These are phyloP conservation scores for Hypomontagnella monticulosa DNA, from an alignment of 495 filamentous ascomycete genomes.

Conservation along the genomic window DNA sequence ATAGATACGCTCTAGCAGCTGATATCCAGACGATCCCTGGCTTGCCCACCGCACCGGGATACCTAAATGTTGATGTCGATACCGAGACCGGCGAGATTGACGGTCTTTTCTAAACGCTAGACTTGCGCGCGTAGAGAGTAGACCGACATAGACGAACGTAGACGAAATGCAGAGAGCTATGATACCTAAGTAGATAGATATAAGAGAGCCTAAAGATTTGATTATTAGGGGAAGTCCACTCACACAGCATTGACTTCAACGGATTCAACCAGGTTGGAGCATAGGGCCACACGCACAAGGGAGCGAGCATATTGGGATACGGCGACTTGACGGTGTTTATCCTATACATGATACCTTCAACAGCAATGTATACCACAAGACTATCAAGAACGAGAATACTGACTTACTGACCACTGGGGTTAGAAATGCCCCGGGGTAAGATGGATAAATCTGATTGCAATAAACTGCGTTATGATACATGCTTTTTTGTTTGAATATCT, in stretches of 20 bases:
- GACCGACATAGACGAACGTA: constrained; percentile 2
- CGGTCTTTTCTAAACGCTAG: constrained; percentile 78
- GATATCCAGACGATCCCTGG: constrained; percentile 99
- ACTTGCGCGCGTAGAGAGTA: neutral
- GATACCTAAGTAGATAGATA: constrained; percentile 12
- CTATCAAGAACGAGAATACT: neutral
- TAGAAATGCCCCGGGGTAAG: neutral
- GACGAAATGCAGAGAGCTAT: constrained; percentile 14
- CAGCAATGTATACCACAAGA: constrained; percentile 37
- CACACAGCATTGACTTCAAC: constrained; percentile 30
- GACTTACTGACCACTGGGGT: neutral
- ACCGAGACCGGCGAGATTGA: constrained; percentile 94
- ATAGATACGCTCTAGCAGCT: constrained; percentile 89
- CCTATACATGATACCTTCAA: constrained; percentile 46
- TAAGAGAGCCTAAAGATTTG: too few species aligned
- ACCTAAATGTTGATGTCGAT: constrained; percentile 95
- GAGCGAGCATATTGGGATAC: constrained; percentile 9
- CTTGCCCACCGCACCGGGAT: constrained; percentile 92
- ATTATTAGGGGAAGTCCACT: constrained; percentile 8
- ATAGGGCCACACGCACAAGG: constrained; percentile 20
- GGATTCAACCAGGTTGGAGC: constrained; percentile 40
- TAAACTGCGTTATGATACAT: too few species aligned
- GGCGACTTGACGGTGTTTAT: constrained; percentile 7
- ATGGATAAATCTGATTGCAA: neutral
- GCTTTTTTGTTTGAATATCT: too few species aligned